Evolutionary conservation across 805 yeast species (phyloP).

Genomic region (Candida glaebosa): DNA sequence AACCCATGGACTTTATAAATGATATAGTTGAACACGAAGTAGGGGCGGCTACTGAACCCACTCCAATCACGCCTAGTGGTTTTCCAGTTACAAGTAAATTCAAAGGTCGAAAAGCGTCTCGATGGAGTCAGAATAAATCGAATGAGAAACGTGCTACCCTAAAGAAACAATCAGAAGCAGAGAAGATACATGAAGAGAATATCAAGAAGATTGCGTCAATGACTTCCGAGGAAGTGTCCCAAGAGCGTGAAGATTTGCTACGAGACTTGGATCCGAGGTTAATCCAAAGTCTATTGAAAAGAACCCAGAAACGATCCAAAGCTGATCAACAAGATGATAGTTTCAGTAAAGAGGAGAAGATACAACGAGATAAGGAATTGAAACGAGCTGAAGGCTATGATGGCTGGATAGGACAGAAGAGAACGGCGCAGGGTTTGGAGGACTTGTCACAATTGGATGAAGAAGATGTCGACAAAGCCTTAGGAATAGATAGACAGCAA

Average conservation of each 20-base stretch:
- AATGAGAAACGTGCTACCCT: constrained; percentile 9
- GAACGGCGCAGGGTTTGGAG: constrained; percentile 30
- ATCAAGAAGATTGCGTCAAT: constrained; percentile 55
- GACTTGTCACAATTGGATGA: constrained; percentile 31
- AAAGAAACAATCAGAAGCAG: constrained; percentile 51
- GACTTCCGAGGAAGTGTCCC: constrained; percentile 61
- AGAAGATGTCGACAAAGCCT: constrained; percentile 34
- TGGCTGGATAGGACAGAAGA: constrained; percentile 42
- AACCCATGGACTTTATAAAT: constrained; percentile 61
- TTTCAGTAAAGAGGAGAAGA: constrained; percentile 15
- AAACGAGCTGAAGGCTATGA: constrained; percentile 39
- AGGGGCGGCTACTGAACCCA: constrained; percentile 30
- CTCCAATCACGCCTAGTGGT: constrained; percentile 23
- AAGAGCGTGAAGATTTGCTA: constrained; percentile 64
- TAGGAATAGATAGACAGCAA: constrained; percentile 23
- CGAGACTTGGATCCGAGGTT: constrained; percentile 67
- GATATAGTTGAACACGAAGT: constrained; percentile 68
- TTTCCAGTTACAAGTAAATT: constrained; percentile 32
- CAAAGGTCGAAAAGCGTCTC: constrained; percentile 36
- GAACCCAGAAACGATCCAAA: constrained; percentile 46
- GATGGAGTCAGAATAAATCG: constrained; percentile 46
- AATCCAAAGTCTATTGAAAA: constrained; percentile 52
- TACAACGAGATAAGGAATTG: constrained; percentile 19
- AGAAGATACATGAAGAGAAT: constrained; percentile 75
- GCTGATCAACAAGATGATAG: background rate